Evolutionary conservation across 1,139 yeast species (phyloP), one percentile per base, ranked within the genome.

Genomic region (Protomyces pachydermus): DNA sequence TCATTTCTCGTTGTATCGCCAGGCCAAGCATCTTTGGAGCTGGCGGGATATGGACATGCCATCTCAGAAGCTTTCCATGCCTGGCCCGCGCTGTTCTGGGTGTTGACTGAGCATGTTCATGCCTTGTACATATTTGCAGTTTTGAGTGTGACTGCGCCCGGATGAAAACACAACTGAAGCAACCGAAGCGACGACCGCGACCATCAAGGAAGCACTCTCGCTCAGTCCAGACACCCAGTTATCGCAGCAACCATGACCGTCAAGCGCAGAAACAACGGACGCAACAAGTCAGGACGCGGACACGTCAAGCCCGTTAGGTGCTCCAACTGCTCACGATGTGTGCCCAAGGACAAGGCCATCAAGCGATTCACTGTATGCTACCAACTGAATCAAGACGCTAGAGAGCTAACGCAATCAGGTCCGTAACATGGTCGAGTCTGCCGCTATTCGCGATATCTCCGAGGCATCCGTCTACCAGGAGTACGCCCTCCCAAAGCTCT

Each of bases 211-310:
- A 28, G 32, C 23, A 1, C 32, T 28, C 32, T 28, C 32, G 1
- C 32, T 5, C 32, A 28, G 32, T 8, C 32, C 32, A 28, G 32
- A 28, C 32, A 28, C 32, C 32, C 8, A 4, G 32, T 28, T 28
- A 28, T 28, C 32, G 1, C 32, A 28, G 32, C 32, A 28, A 28
- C 3, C 25, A 93, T 93, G 98, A 97, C 98, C 83, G 93, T 93
- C 91, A 93, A 93, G 98, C 93, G 99, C 91, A 91, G 98, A 83
- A 90, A 97, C 95, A 91, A 91, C 97, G 99, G 99, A 87, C 93
- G 98, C 87, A 93, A 95, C 95, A 93, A 93, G 96, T 91, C 91
- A 86, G 98, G 98, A 81, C 93, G 99, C 89, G 99, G 99, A 80
- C 98, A 93, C 96, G 97, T 89, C 82, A 88, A 88, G 84, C 96